A percentile compares a stretch with the other conserved stretches of the same genome.
Conservation (phyloP, 805 yeast species). For the Sungouiella thailandica region DNA sequence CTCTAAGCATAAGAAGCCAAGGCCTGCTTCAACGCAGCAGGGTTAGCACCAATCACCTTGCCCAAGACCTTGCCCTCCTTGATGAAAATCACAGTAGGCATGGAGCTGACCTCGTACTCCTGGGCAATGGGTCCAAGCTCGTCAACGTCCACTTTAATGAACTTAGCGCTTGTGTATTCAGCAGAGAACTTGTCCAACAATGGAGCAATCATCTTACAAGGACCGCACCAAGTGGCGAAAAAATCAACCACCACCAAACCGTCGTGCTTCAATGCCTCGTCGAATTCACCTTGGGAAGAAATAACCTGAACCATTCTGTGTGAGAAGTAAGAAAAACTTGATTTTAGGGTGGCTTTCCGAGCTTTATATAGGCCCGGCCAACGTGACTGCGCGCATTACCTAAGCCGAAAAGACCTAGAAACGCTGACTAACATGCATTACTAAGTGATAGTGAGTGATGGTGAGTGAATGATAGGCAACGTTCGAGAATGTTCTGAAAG, state of each 20-base stretch:
- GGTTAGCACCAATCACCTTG: conserved; percentile 87
- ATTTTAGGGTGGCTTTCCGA: not conserved
- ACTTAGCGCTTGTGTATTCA: conserved; percentile 62
- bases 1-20: conserved; percentile 49
- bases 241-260: conserved; percentile 90
- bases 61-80: conserved; percentile 77
- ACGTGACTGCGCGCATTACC: conserved; percentile 1
- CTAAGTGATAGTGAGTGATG: too few species aligned
- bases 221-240: conserved; percentile 98
- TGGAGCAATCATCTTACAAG: conserved; percentile 97
- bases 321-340: not conserved
- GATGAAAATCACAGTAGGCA: conserved; percentile 68
- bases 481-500: too few species aligned
- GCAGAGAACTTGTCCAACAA: conserved; percentile 75
- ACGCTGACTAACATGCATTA: not conserved
- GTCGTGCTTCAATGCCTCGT: conserved; percentile 52
- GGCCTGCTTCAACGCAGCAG: conserved; percentile 72
- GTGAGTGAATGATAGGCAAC: too few species aligned
- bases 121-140: conserved; percentile 72
- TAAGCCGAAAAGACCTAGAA: conserved; percentile 1
- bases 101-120: conserved; percentile 50
- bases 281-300: conserved; percentile 50
- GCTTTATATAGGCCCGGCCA: not conserved
- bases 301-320: conserved; percentile 33
- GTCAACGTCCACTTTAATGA: conserved; percentile 92